phyloP scores from a whole-genome alignment of 345 rosid species.

The Psidium guajava region DNA sequence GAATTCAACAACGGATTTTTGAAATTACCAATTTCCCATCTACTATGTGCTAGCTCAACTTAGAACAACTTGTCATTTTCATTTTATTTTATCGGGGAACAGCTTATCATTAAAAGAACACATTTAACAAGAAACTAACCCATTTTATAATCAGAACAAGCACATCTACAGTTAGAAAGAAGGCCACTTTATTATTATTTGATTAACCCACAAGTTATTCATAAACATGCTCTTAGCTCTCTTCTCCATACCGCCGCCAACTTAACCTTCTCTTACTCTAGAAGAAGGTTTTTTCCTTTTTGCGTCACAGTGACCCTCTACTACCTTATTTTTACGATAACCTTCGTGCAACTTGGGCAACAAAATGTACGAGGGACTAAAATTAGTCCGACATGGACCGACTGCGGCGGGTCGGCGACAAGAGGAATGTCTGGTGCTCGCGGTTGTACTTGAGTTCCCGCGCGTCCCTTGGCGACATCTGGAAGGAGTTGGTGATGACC shows the following conservation, averaged over 20 bases:
- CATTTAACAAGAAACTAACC: no score
- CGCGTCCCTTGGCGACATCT: conserved; percentile 17
- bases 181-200: neutral
- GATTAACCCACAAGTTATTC: neutral
- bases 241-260: neutral
- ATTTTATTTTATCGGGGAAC: no score
- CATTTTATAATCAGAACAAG: neutral
- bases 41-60: no score
- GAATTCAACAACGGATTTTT: no score
- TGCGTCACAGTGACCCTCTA: neutral
- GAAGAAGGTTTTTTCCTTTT: neutral
- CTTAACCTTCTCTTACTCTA: neutral
- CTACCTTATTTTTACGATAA: neutral
- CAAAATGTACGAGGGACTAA: neutral
- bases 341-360: neutral
- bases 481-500: conserved; percentile 15
- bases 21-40: no score
- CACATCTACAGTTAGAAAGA: neutral
- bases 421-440: conserved; percentile 15
- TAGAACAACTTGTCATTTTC: no score
- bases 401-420: conserved; percentile 10
- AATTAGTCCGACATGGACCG: neutral
- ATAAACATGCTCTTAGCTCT: neutral
- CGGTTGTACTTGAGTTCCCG: conserved; percentile 15
- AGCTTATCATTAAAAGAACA: no score